phyloP scores from a whole-genome alignment of 768 basidiomycete genomes.

The Mrakia blollopis region DNA sequence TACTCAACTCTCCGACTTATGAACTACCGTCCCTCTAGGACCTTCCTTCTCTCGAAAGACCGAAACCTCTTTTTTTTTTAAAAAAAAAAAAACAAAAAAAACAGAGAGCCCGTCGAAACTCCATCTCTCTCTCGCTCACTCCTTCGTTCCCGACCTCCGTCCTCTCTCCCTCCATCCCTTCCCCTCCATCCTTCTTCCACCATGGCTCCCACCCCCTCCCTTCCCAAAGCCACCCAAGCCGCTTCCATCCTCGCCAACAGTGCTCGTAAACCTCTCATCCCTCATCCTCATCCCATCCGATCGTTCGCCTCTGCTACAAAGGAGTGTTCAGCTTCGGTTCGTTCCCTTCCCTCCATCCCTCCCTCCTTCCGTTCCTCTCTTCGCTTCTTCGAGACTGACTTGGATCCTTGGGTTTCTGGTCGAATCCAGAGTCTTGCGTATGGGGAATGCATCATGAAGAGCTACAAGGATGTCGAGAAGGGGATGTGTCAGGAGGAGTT shows the following conservation, averaged over 20 bases:
- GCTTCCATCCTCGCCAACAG: neutral
- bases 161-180: neutral
- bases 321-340: conserved; percentile 18
- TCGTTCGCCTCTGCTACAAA: conserved; percentile 14
- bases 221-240: neutral
- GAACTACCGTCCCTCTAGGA: neutral
- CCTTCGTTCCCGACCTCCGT: neutral
- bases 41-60: neutral
- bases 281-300: conserved; percentile 19
- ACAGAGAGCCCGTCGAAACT: too few species aligned
- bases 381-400: neutral
- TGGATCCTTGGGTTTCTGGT: neutral
- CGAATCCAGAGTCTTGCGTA: conserved; percentile 50
- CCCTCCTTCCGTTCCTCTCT: neutral
- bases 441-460: conserved; percentile 78
- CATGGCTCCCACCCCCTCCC: conserved; percentile 1
- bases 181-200: neutral
- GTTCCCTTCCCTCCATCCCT: neutral
- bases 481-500: conserved; percentile 84
- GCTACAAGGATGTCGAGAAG: conserved; percentile 76
- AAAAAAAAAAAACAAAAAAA: too few species aligned
- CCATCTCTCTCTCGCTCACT: too few species aligned
- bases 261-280: neutral
- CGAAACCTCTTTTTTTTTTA: too few species aligned
- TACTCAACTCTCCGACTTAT: neutral